Percentiles rank a stretch among this genome's conserved stretches.
phyloP scores from a whole-genome alignment of 2,329 filamentous ascomycete genomes.

The Fusarium concolor region DNA sequence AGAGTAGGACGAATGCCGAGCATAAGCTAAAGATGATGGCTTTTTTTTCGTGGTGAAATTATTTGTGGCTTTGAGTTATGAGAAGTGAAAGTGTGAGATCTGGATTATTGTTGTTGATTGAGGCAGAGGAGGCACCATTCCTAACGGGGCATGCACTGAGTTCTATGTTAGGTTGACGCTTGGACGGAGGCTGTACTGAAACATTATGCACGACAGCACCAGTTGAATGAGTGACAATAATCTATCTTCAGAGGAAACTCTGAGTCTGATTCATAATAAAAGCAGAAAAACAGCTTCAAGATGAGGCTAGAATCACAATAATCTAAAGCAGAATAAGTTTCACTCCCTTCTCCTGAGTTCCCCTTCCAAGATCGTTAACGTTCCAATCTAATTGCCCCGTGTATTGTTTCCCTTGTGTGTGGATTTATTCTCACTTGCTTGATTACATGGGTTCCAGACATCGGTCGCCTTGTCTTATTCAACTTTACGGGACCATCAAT shows the following conservation, averaged over 20 bases:
- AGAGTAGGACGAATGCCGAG: conserved; percentile 63
- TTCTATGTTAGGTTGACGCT: conserved; percentile 20
- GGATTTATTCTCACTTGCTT: too few relatives aligned
- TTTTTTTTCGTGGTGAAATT: conserved; percentile 27
- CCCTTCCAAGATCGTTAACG: not conserved
- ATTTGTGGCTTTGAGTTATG: conserved; percentile 20
- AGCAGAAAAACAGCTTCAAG: not conserved
- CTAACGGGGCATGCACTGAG: conserved; percentile 15
- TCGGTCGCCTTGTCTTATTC: not conserved
- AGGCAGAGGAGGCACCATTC: conserved; percentile 19
- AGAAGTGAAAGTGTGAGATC: conserved; percentile 6
- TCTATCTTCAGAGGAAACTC: too few relatives aligned
- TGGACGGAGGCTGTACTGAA: conserved; percentile 14
- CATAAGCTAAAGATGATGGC: conserved; percentile 53
- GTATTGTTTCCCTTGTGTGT: too few relatives aligned
- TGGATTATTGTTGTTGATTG: conserved; percentile 22
- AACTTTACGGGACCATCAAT: not conserved
- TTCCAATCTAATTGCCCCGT: not conserved
- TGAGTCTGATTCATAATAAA: not conserved
- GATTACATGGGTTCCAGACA: too few relatives aligned
- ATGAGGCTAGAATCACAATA: not conserved
- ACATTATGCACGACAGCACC: conserved; percentile 4
- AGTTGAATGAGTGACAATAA: not conserved
- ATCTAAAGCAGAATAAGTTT: not conserved
- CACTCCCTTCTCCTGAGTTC: too few relatives aligned